Percentiles rank a stretch among this genome's conserved stretches.
phyloP scores from a whole-genome alignment of 2,329 filamentous ascomycete genomes.

The Sporothrix dimorphospora region DNA sequence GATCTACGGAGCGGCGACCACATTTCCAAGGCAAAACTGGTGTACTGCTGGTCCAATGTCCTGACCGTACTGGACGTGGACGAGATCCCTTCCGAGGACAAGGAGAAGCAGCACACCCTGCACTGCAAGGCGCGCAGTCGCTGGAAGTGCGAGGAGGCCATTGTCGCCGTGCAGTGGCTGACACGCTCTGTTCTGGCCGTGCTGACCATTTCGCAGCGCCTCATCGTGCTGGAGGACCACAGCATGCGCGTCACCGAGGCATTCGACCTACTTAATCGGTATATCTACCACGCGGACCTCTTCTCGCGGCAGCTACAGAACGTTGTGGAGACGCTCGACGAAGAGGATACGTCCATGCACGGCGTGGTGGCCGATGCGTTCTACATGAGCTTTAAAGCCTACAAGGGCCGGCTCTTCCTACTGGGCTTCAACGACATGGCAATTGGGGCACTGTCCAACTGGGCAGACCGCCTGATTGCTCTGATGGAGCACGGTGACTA shows the following conservation, averaged over 20 bases:
- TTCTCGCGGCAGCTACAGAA: constrained; percentile 85
- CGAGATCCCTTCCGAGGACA: constrained; percentile 66
- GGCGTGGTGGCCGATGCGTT: constrained; percentile 96
- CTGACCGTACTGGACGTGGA: constrained; percentile 89
- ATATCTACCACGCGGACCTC: constrained; percentile 88
- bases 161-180: constrained; percentile 96
- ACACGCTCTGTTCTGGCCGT: constrained; percentile 90
- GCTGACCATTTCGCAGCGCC: constrained; percentile 88
- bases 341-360: constrained; percentile 86
- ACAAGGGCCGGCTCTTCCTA: constrained; percentile 91
- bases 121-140: constrained; percentile 81
- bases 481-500: constrained; percentile 98
- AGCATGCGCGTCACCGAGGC: constrained; percentile 86
- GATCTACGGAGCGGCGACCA: constrained; percentile 68
- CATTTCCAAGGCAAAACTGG: constrained; percentile 81
- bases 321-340: constrained; percentile 85
- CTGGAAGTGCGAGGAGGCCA: constrained; percentile 93
- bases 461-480: constrained; percentile 90
- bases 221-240: constrained; percentile 89
- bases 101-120: constrained; percentile 76
- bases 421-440: constrained; percentile 93
- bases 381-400: constrained; percentile 95
- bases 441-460: constrained; percentile 91
- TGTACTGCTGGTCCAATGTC: constrained; percentile 99
- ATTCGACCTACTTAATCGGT: constrained; percentile 87